Evolutionary conservation across 768 basidiomycete genomes (phyloP).

Genomic region (Pleurotus ostreatus): DNA sequence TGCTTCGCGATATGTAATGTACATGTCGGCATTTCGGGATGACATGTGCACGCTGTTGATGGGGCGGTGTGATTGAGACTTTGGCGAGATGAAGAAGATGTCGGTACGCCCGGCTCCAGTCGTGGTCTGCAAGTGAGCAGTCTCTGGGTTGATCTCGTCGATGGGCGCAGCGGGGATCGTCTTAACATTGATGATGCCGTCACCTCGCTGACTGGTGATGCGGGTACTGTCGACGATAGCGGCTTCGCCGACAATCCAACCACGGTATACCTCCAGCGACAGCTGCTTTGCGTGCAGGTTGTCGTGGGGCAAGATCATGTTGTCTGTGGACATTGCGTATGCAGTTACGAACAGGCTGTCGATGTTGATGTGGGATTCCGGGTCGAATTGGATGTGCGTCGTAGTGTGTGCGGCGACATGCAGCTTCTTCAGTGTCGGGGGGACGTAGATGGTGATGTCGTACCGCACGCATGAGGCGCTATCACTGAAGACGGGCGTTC

Average conservation of each 20-base stretch:
- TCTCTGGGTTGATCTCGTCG: slow-evolving; percentile 26
- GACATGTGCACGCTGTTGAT: slow-evolving; percentile 46
- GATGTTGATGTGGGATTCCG: slow-evolving; percentile 36
- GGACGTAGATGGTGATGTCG: slow-evolving; percentile 49
- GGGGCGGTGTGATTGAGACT: slow-evolving; percentile 37
- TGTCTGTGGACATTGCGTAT: slow-evolving; percentile 28
- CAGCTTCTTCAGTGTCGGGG: slow-evolving; percentile 45
- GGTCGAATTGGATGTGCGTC: slow-evolving; percentile 47
- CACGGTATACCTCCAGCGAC: slow-evolving; percentile 43
- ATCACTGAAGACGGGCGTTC: slow-evolving; percentile 27
- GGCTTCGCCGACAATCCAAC: slow-evolving; percentile 60
- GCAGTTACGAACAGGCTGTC: slow-evolving; percentile 43
- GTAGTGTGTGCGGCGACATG: slow-evolving; percentile 37
- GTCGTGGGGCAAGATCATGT: slow-evolving; percentile 43
- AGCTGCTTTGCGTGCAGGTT: slow-evolving; percentile 35
- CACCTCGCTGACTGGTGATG: slow-evolving; percentile 46
- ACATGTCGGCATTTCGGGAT: slow-evolving; percentile 47
- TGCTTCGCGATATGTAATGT: slow-evolving; percentile 51
- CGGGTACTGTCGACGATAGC: slow-evolving; percentile 36
- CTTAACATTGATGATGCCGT: slow-evolving; percentile 45
- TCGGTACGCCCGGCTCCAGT: slow-evolving; percentile 54
- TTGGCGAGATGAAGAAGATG: slow-evolving; percentile 38
- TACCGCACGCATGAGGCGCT: slow-evolving; percentile 45
- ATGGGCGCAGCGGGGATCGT: slow-evolving; percentile 36
- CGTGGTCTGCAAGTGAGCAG: slow-evolving; percentile 38